phyloP scores from a whole-genome alignment of 2,329 filamentous ascomycete genomes.

The Thielaviopsis musarum region DNA sequence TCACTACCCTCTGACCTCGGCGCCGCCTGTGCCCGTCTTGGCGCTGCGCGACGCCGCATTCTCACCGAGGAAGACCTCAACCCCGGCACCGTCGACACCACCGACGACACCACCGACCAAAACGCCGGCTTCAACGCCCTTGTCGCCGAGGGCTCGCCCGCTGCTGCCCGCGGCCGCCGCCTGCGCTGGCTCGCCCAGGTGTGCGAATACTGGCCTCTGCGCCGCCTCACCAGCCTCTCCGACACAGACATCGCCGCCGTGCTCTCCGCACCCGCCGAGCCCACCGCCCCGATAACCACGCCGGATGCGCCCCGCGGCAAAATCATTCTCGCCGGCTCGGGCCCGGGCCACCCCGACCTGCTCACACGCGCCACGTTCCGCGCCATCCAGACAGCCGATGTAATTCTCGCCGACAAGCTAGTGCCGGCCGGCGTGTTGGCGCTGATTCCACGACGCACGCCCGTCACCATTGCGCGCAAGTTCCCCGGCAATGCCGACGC shows the following conservation, averaged over 20 bases:
- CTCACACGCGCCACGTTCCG: conserved; percentile 69
- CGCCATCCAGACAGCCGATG: conserved; percentile 55
- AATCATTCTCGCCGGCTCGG: conserved; percentile 80
- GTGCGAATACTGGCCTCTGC: conserved; percentile 95
- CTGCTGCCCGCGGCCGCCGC: conserved; percentile 59
- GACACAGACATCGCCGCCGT: conserved; percentile 65
- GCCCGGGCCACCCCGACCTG: conserved; percentile 82
- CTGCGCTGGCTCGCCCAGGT: conserved; percentile 92
- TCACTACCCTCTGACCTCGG: conserved; percentile 63
- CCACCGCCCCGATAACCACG: conserved; percentile 10
- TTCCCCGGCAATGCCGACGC: conserved; percentile 94
- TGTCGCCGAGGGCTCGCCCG: conserved; percentile 54
- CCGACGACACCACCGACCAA: conserved; percentile 52
- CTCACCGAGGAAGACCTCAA: conserved; percentile 53
- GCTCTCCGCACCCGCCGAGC: conserved; percentile 46
- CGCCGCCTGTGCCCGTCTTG: conserved; percentile 58
- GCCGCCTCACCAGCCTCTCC: conserved; percentile 59
- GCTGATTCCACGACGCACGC: conserved; percentile 75
- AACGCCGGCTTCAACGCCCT: conserved; percentile 70
- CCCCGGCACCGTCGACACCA: conserved; percentile 18
- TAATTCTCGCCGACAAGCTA: conserved; percentile 76
- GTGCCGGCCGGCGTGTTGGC: conserved; percentile 73
- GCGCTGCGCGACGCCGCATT: conserved; percentile 52
- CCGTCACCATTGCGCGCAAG: conserved; percentile 84
- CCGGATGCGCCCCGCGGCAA: conserved; percentile 32